Base-by-base conservation (phyloP, 1,284 basidiomycete genomes). In the Entoloma clypeatum region DNA sequence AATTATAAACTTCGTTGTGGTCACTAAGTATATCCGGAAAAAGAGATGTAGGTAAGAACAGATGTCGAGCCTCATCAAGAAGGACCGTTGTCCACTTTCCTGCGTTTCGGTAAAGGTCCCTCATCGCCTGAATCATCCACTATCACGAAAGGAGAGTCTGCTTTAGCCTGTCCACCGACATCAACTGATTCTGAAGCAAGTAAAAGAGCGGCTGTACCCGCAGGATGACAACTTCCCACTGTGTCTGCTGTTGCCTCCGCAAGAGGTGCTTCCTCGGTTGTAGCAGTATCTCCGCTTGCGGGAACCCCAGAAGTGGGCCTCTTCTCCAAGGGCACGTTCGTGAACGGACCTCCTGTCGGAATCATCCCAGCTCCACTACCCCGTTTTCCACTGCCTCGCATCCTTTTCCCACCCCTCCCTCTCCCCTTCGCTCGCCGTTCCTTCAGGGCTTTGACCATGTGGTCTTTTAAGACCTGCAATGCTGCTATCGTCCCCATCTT, bases 371-470 rank as follows among this genome's bases (percentile, higher is more conserved):
- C 39, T 57, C 62, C 51, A 57, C 53, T 44, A 55, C 53, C 44
- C 47, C 53, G 29, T 55, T 57, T 49, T 32, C 42, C 31, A 25
- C 45, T 43, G n/a, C n/a, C n/a, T n/a, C n/a, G n/a, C n/a, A n/a
- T n/a, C 36, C 50, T 50, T 33, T 58, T 66, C 48, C 61, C 59
- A 18, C 70, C 72, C 28, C 72, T 66, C 9, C 67, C 71, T 46
- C 73, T 61, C 27, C 68, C 71, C 43, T 74, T 72, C 45, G 64
- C 70, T 35, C 79, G 77, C 50, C 81, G 77, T 62, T 92, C 88
- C 65, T 93, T 93, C 56, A 93, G 68, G 48, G 84, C 88, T 36
- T 82, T 76, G 25, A 92, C 87, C 57, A 94, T 87, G 56, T 92
- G 87, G 1, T 77, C 79, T 52, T 92, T 91, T 36, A 95, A 66